Conservation (phyloP, 371 early-diverging fungal species). For the Rhizopus delemar region DNA sequence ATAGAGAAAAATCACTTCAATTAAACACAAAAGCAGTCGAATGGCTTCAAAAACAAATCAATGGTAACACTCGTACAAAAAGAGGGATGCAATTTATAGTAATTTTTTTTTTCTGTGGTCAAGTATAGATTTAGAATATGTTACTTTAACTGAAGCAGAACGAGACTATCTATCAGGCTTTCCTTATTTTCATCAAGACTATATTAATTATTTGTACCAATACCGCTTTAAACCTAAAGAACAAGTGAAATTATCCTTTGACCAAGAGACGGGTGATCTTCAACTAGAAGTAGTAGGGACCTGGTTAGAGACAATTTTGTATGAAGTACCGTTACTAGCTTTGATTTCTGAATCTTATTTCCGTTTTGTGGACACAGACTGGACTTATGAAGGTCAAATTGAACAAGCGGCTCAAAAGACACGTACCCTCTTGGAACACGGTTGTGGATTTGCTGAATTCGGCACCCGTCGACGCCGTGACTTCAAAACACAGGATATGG, state of each 20-base stretch:
- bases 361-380: constrained; percentile 68
- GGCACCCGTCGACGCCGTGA: constrained; percentile 76
- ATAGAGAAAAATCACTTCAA: constrained; percentile 53
- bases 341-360: constrained; percentile 76
- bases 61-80: constrained; percentile 32
- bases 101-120: neutral
- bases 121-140: constrained; percentile 31
- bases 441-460: constrained; percentile 77
- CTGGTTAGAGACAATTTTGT: constrained; percentile 77
- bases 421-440: constrained; percentile 44
- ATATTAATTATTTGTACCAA: constrained; percentile 58
- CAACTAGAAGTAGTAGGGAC: constrained; percentile 56
- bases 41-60: constrained; percentile 52
- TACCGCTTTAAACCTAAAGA: constrained; percentile 62
- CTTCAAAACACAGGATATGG: constrained; percentile 67
- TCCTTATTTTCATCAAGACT: constrained; percentile 55
- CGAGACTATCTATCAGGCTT: constrained; percentile 52
- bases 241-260: constrained; percentile 52
- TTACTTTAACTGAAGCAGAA: constrained; percentile 55
- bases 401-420: constrained; percentile 59
- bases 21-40: constrained; percentile 48
- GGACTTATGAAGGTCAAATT: constrained; percentile 65
- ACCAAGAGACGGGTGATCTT: constrained; percentile 34
- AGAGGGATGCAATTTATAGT: neutral
- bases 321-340: constrained; percentile 74